Evolutionary conservation across 257 asterid genomes (phyloP), one percentile per base, ranked within the genome.

Genomic region (Solanum ahanhuiri): DNA sequence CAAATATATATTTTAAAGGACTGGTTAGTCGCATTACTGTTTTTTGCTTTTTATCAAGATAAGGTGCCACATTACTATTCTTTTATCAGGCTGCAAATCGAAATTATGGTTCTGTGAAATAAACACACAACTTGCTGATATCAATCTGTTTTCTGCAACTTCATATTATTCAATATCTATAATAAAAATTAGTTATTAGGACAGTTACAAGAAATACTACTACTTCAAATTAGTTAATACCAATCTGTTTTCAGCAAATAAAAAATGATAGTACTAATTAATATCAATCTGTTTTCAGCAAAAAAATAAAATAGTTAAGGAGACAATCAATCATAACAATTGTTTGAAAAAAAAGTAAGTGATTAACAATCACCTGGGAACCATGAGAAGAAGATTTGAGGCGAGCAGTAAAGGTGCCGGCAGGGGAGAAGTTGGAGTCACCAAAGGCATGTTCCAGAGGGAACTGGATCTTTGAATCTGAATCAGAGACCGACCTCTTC

Each of bases 401-500:
- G 77, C 99, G 98, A 86, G 98, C 99, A 20, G 98, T 91, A 89
- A 97, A 97, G 25, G 93, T 90, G 43, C 99, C 99, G 37, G 99
- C 98, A 51, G 95, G 92, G 3, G 92, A 90, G 92, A 97, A 97
- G 70, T 94, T 95, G 67, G 98, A 93, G 85, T 93, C 96, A 12
- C 98, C 99, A 71, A 97, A 97, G 81, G 98, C 95, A 88, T 97
- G 99, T 71, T 97, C 98, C 35, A 97, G 93, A 11, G 90, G 15
- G 89, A 97, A 93, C 90, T 95, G 98, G 84, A 97, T 66, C 89
- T 94, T 95, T 63, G 98, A 95, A 87, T 95, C 98, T 45, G 88
- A 90, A 87, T 96, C 99, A 82, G 93, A 84, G 85, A 77, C 93
- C 30, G 93, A 87, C 2, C 91, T 90, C 90, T 72, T 92, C 58